These are phyloP conservation scores for Boletus rubropictus DNA, from an alignment of 768 basidiomycete species.

Conservation along the genomic window DNA sequence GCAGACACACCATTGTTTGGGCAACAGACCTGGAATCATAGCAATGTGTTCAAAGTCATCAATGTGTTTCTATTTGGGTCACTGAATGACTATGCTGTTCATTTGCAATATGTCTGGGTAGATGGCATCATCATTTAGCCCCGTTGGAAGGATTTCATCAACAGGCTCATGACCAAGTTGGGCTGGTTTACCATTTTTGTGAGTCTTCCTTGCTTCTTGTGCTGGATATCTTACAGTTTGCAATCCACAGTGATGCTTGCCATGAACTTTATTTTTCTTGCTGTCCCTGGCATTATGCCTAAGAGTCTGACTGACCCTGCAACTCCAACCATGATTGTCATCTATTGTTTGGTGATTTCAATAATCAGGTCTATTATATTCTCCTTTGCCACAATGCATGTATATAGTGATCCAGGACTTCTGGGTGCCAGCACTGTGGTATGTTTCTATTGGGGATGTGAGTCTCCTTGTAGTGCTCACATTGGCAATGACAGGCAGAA, in stretches of 20 bases:
- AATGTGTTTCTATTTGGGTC: slow-evolving; percentile 5
- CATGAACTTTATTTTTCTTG: slow-evolving; percentile 13
- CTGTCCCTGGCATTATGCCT: slow-evolving; percentile 5
- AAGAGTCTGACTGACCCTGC: not conserved
- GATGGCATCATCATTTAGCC: slow-evolving; percentile 9
- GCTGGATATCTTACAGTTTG: not conserved
- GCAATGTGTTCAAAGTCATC: not conserved
- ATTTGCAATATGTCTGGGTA: slow-evolving; percentile 12
- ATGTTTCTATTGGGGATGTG: not conserved
- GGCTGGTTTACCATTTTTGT: slow-evolving; percentile 14
- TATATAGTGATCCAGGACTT: slow-evolving; percentile 11
- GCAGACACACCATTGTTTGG: slow-evolving; percentile 7
- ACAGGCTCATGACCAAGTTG: slow-evolving; percentile 2
- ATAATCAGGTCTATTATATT: slow-evolving; percentile 13
- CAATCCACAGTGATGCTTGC: slow-evolving; percentile 18
- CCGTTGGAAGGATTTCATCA: slow-evolving; percentile 11
- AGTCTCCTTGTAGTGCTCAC: no score
- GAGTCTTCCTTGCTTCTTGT: not conserved
- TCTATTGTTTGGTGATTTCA: slow-evolving; percentile 11
- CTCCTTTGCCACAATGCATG: slow-evolving; percentile 8
- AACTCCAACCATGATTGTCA: not conserved
- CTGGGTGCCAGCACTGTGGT: slow-evolving; percentile 5
- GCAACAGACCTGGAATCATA: slow-evolving; percentile 7
- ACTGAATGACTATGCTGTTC: slow-evolving; percentile 6
- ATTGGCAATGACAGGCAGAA: no score